phyloP scores from a whole-genome alignment of 139 green algal genomes.

The Edaphochlamys debaryana region DNA sequence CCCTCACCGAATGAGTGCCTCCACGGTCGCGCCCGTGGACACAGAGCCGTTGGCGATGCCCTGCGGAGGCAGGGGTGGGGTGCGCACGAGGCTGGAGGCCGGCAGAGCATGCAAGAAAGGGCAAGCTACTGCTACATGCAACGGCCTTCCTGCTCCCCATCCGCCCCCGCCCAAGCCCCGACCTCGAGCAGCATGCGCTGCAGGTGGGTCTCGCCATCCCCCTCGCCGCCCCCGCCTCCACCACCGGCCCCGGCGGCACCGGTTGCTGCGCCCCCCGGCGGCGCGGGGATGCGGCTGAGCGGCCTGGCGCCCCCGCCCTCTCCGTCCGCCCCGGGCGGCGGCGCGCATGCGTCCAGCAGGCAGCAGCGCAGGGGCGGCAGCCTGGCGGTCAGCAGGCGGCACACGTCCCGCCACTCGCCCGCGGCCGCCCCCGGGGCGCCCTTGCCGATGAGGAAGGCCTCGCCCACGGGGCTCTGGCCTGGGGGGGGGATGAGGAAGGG shows the following conservation, averaged over 20 bases:
- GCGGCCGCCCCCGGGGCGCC: conserved; percentile 18
- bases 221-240: not conserved
- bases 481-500: not conserved
- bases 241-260: not conserved
- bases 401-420: conserved; percentile 69
- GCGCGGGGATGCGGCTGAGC: no score
- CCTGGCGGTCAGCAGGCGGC: conserved; percentile 58
- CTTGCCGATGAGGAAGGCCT: conserved; percentile 69
- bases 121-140: no score
- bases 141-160: not conserved
- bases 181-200: conserved; percentile 74
- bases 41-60: conserved; percentile 63
- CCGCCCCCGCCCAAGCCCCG: not conserved
- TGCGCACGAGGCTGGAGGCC: not conserved
- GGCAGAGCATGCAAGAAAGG: no score
- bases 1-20: conserved; percentile 55
- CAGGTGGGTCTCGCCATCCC: conserved; percentile 51
- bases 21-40: conserved; percentile 25
- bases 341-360: conserved; percentile 41
- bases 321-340: no score
- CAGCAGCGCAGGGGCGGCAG: conserved; percentile 65
- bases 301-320: no score
- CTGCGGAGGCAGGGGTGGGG: not conserved
- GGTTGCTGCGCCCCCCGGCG: no score
- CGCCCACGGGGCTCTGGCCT: conserved; percentile 61